Conservation (phyloP, 2,329 filamentous ascomycete species). For the Colletotrichum zoysiae region DNA sequence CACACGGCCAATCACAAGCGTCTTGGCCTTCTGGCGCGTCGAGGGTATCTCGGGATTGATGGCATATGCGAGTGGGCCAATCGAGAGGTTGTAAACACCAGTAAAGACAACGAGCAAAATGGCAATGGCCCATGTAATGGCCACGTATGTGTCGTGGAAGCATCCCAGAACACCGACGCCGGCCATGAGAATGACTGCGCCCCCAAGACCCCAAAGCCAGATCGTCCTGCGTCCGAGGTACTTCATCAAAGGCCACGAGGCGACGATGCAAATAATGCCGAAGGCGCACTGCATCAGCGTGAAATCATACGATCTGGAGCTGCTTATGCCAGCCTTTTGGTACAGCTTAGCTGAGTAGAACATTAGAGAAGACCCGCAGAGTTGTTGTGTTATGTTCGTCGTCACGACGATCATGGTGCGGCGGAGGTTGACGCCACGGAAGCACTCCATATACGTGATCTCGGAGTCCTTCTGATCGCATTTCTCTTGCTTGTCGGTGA, state of each 20-base stretch:
- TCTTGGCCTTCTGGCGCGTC: conserved; percentile 44
- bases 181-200: conserved; percentile 53
- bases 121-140: conserved; percentile 51
- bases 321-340: conserved; percentile 60
- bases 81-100: conserved; percentile 57
- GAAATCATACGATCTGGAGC: conserved; percentile 58
- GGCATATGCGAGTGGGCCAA: conserved; percentile 55
- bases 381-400: conserved; percentile 66
- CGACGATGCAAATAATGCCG: conserved; percentile 58
- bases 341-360: conserved; percentile 66
- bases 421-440: conserved; percentile 49
- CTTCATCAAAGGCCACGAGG: conserved; percentile 57
- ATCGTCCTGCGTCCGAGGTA: conserved; percentile 57
- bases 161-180: conserved; percentile 51
- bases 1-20: conserved; percentile 43
- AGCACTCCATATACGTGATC: conserved; percentile 52
- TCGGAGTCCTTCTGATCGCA: conserved; percentile 25
- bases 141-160: conserved; percentile 41
- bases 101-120: conserved; percentile 54
- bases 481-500: conserved; percentile 53
- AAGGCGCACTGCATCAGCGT: conserved; percentile 56
- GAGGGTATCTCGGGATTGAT: conserved; percentile 56
- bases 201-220: conserved; percentile 56
- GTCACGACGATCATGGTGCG: conserved; percentile 58
- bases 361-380: conserved; percentile 65